Evolutionary conservation across 805 yeast genomes (phyloP).

Genomic region (Saccharomyces kudriavzevii): DNA sequence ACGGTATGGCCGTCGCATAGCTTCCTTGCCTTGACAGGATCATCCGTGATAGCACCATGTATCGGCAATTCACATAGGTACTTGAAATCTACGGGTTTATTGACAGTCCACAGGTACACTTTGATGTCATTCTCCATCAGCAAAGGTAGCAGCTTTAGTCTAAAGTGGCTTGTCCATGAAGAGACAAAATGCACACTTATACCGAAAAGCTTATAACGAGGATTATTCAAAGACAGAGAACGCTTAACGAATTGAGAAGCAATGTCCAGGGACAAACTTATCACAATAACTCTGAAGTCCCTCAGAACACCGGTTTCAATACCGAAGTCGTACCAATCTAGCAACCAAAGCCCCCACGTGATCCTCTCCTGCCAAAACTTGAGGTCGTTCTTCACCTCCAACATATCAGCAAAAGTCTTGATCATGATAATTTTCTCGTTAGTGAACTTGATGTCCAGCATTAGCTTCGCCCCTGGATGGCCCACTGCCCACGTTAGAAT

Average conservation of each 20-base stretch:
- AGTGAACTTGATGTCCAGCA: conserved; percentile 46
- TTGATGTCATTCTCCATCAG: conserved; percentile 29
- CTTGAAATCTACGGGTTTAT: conserved; percentile 29
- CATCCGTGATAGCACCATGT: conserved; percentile 27
- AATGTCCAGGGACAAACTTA: conserved; percentile 29
- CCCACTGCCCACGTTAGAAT: conserved; percentile 34
- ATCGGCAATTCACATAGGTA: conserved; percentile 24
- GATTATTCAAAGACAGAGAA: conserved; percentile 30
- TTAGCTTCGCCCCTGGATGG: conserved; percentile 32
- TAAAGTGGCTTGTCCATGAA: conserved; percentile 38
- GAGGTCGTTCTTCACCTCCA: conserved; percentile 33
- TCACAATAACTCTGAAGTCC: conserved; percentile 31
- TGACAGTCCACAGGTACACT: conserved; percentile 48
- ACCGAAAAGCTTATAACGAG: conserved; percentile 46
- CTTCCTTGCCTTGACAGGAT: conserved; percentile 19
- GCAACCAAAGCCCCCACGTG: conserved; percentile 47
- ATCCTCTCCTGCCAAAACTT: conserved; percentile 38
- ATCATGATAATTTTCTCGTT: conserved; percentile 38
- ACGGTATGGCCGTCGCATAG: conserved; percentile 6
- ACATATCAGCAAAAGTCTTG: conserved; percentile 33
- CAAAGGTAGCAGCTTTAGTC: conserved; percentile 21
- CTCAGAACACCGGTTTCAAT: conserved; percentile 33
- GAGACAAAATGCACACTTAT: conserved; percentile 42
- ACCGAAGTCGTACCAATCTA: conserved; percentile 39
- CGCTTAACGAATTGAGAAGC: conserved; percentile 31